These are phyloP conservation scores for Przewalskia tangutica DNA, from an alignment of 257 asterid species.

Conservation along the genomic window DNA sequence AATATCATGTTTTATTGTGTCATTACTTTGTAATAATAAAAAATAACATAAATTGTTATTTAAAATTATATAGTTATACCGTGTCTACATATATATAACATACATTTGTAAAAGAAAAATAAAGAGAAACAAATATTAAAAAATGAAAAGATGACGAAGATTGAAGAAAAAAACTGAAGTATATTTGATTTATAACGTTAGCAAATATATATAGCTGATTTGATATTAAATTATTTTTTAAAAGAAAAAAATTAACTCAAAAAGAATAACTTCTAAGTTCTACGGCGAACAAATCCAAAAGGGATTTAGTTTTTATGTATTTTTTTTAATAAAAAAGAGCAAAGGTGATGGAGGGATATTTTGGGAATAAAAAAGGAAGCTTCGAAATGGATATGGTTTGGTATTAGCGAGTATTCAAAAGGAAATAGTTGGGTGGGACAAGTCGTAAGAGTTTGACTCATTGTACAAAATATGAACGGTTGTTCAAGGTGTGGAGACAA, in stretches of 20 bases:
- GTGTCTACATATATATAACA: too few species aligned
- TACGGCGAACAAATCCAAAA: neutral
- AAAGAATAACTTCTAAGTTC: neutral
- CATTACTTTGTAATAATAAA: too few species aligned
- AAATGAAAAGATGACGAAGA: too few species aligned
- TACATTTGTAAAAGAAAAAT: too few species aligned
- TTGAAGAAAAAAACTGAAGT: too few species aligned
- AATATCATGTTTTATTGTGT: neutral
- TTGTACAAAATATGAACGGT: slow-evolving; percentile 1
- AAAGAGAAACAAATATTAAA: too few species aligned
- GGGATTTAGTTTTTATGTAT: neutral
- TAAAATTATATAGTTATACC: too few species aligned
- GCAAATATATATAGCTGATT: too few species aligned
- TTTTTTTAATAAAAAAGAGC: too few species aligned
- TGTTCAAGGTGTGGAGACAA: slow-evolving; percentile 17
- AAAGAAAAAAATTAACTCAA: neutral
- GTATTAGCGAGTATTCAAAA: neutral
- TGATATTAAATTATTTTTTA: too few species aligned
- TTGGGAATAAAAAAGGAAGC: neutral
- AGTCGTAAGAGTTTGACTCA: slow-evolving; percentile 1
- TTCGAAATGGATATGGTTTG: neutral
- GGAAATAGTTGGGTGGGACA: slow-evolving; percentile 1
- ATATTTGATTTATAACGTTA: too few species aligned
- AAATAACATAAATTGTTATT: too few species aligned
- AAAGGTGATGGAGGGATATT: neutral